Base-by-base conservation (phyloP, 768 basidiomycete genomes). In the Kwoniella mangroviensis region DNA sequence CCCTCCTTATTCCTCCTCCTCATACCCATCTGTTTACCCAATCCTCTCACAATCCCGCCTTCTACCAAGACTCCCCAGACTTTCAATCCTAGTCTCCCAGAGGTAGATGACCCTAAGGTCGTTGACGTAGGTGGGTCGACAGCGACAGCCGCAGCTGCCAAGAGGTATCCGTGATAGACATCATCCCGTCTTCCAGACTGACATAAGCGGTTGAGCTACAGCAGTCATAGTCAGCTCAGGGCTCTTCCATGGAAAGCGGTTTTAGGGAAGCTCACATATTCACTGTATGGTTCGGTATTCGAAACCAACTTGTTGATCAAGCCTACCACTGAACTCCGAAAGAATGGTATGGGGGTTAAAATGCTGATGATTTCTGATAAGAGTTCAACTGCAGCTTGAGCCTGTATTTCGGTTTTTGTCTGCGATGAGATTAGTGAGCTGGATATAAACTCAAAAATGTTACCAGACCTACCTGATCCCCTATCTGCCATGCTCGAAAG, bases 1-100 rank as follows among this genome's bases (percentile, higher is more conserved):
- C 79, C 79, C 22, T 80, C 79, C 63, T 76, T 77, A 22, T 70
- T 73, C 49, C 79, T 73, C 42, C 77, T 59, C 57, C 82, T 60
- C 79, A 81, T 81, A 17, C 72, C 72, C 69, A 83, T 57, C 59
- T 79, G 63, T 73, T 83, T 83, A 10, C 77, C 78, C 34, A 83
- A 45, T 4, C 71, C 74, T 58, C 77, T 80, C 22, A 77, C 65
- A 45, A 73, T 75, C 5, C 79, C 79, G 15, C 82, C 81, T 42
- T 83, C 80, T 2, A 76, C 72, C 41, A 83, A 52, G 1, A 58
- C 45, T 1, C 66, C 51, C 82, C 82, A 83, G 0, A 81, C 70
- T 28, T 73, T 74, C 51, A 76, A 24, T 1, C 74, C 74, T 1
- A 79, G 57, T 54, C 75, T 55, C 6, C 77, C 73, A 21, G 72